Conservation (phyloP, 768 basidiomycete genomes). For the Panaeolus papilionaceus region DNA sequence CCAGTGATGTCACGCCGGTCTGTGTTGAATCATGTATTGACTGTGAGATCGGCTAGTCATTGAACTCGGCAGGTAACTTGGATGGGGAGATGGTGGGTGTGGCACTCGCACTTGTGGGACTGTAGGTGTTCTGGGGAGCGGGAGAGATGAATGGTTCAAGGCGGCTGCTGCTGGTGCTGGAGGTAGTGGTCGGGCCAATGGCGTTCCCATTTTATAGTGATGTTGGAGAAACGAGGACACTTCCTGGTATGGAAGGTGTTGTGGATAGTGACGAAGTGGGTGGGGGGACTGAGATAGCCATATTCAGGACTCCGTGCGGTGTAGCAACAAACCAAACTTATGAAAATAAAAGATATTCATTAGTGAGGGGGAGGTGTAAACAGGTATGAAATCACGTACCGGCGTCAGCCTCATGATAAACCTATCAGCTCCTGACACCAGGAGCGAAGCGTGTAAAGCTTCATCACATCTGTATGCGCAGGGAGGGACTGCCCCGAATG, state of each 20-base stretch:
- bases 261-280: constrained; percentile 9
- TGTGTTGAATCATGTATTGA: constrained; percentile 14
- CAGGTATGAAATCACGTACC: no score
- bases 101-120: constrained; percentile 37
- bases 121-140: constrained; percentile 25
- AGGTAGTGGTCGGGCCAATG: background rate
- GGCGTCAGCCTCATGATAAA: no score
- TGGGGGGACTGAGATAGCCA: constrained; percentile 20
- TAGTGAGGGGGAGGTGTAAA: no score
- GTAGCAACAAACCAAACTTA: no score
- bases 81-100: constrained; percentile 19
- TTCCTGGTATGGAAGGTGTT: constrained; percentile 33
- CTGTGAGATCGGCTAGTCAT: background rate
- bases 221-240: constrained; percentile 22
- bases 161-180: constrained; percentile 23
- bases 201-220: constrained; percentile 18
- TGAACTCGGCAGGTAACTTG: background rate
- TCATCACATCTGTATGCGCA: no score
- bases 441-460: no score
- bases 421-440: no score
- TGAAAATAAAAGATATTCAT: no score
- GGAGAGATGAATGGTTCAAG: constrained; percentile 29
- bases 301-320: constrained; percentile 6
- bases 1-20: background rate
- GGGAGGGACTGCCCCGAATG: no score